Evolutionary conservation across 495 filamentous ascomycete genomes (phyloP).

Genomic region (Xylaria palmicola): DNA sequence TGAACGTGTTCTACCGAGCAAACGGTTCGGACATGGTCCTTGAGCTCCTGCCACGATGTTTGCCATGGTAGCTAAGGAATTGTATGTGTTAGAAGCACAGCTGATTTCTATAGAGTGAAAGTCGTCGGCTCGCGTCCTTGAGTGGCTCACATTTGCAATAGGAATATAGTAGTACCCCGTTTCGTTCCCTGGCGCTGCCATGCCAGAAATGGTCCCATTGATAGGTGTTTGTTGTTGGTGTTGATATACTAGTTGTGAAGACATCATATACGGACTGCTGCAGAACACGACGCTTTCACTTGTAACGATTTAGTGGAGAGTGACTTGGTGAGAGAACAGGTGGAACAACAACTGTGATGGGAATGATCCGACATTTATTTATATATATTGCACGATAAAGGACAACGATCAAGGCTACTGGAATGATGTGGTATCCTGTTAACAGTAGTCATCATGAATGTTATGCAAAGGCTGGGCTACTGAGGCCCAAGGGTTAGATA

Average conservation of each 20-base stretch:
- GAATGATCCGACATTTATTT: slow-evolving; percentile 24
- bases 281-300: slow-evolving; percentile 23
- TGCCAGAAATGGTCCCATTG: slow-evolving; percentile 27
- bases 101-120: neutral
- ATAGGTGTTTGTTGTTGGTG: slow-evolving; percentile 27
- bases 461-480: slow-evolving; percentile 7
- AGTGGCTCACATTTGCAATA: slow-evolving; percentile 36
- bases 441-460: slow-evolving; percentile 6
- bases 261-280: slow-evolving; percentile 31
- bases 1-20: slow-evolving; percentile 38
- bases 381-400: slow-evolving; percentile 33
- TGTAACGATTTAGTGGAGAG: slow-evolving; percentile 20
- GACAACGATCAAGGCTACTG: slow-evolving; percentile 3
- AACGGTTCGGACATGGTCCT: slow-evolving; percentile 36
- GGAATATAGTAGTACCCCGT: slow-evolving; percentile 42
- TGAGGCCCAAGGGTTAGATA: slow-evolving; percentile 17
- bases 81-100: slow-evolving; percentile 3
- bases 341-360: slow-evolving; percentile 24
- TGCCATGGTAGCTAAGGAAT: slow-evolving; percentile 37
- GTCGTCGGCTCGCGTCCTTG: too few relatives aligned
- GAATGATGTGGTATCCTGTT: slow-evolving; percentile 2
- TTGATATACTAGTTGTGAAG: slow-evolving; percentile 19
- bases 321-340: slow-evolving; percentile 21
- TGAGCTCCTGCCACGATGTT: slow-evolving; percentile 39
- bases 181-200: slow-evolving; percentile 32